These are phyloP conservation scores for Geotrichum histeridarum DNA, from an alignment of 1,139 yeast species.

Conservation along the genomic window DNA sequence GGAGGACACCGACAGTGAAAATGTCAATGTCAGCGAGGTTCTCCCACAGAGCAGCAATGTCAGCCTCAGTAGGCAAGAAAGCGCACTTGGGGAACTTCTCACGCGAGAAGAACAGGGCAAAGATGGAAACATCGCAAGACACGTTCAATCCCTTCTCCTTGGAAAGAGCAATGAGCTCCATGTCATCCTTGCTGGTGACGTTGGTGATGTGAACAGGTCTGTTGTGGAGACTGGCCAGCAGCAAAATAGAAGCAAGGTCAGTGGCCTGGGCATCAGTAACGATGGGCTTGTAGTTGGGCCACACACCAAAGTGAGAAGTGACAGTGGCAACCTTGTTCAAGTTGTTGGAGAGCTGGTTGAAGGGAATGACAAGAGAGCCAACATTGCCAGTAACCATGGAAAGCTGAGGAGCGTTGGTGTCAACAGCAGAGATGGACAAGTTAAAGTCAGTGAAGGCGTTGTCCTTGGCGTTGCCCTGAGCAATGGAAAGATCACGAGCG, in stretches of 20 bases:
- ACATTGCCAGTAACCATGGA: conserved; percentile 62
- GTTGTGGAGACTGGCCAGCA: conserved; percentile 82
- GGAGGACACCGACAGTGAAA: conserved; percentile 79
- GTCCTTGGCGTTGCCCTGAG: conserved; percentile 42
- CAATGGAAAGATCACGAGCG: conserved; percentile 57
- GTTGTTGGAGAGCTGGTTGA: conserved; percentile 61
- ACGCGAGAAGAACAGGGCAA: conserved; percentile 69
- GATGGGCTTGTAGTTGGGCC: conserved; percentile 84
- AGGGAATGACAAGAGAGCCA: conserved; percentile 76
- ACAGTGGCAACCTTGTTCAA: conserved; percentile 65
- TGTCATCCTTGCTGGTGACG: conserved; percentile 74
- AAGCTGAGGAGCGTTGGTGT: conserved; percentile 57
- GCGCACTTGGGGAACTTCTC: conserved; percentile 62
- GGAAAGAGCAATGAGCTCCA: conserved; percentile 78
- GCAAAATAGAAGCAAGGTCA: conserved; percentile 81
- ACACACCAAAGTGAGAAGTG: conserved; percentile 70
- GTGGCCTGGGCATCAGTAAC: conserved; percentile 90
- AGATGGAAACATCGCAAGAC: conserved; percentile 85
- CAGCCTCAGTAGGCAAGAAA: conserved; percentile 74
- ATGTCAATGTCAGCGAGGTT: conserved; percentile 70
- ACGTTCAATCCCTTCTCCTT: conserved; percentile 76
- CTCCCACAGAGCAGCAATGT: conserved; percentile 80
- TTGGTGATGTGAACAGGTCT: conserved; percentile 87
- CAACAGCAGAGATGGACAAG: conserved; percentile 77
- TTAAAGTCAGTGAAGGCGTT: conserved; percentile 76